These are phyloP conservation scores for Globisporangium iwayamae DNA, from an alignment of 352 stramenopile genomes.

Conservation along the genomic window DNA sequence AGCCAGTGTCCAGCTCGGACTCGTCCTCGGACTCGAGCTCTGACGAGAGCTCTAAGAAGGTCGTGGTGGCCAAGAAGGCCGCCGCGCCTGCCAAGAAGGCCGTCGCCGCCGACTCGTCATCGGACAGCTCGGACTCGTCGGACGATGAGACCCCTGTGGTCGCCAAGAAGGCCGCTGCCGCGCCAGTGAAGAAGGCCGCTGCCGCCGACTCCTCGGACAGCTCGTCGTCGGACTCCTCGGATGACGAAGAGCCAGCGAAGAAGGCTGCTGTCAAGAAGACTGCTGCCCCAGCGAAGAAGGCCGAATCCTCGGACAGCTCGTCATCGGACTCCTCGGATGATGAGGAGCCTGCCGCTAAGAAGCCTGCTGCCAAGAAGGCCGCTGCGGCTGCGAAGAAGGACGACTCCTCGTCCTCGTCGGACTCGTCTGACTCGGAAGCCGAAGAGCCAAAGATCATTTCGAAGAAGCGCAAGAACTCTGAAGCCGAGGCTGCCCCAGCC, in stretches of 20 bases:
- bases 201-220: conserved; percentile 20
- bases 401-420: conserved; percentile 25
- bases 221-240: conserved; percentile 49
- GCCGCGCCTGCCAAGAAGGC: conserved; percentile 52
- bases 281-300: conserved; percentile 33
- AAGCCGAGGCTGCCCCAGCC: conserved; percentile 45
- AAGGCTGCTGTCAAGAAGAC: conserved; percentile 28
- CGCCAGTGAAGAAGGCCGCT: conserved; percentile 22
- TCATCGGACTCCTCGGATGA: conserved; percentile 64
- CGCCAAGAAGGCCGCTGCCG: conserved; percentile 32
- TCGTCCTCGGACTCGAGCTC: conserved; percentile 38
- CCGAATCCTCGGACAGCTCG: conserved; percentile 22
- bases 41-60: conserved; percentile 42
- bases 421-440: conserved; percentile 36
- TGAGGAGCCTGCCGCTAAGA: conserved; percentile 34
- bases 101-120: conserved; percentile 36
- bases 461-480: conserved; percentile 85
- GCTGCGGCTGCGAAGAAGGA: conserved; percentile 35
- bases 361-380: conserved; percentile 25
- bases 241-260: conserved; percentile 48
- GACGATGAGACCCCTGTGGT: conserved; percentile 27
- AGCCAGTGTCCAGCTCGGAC: conserved; percentile 31
- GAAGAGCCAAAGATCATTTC: conserved; percentile 65
- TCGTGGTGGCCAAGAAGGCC: conserved; percentile 26
- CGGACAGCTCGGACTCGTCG: conserved; percentile 26